These are phyloP conservation scores for Fusarium verticillioides DNA, from an alignment of 2,329 filamentous ascomycete species.

Conservation along the genomic window DNA sequence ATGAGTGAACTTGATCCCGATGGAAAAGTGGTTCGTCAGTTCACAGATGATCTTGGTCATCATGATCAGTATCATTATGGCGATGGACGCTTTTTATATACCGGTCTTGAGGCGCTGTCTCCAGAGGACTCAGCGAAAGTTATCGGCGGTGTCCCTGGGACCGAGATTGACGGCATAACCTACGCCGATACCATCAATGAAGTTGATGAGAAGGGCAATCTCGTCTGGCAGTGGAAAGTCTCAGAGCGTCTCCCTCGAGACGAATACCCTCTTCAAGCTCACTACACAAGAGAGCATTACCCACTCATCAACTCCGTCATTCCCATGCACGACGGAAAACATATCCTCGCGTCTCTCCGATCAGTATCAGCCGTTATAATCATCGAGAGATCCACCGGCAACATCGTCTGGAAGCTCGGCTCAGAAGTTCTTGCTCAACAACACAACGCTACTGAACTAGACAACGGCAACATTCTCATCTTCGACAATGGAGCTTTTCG, in stretches of 20 bases:
- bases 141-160: conserved; percentile 42
- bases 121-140: conserved; percentile 42
- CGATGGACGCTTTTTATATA: conserved; percentile 43
- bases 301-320: conserved; percentile 47
- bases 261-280: conserved; percentile 45
- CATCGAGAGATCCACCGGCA: conserved; percentile 41
- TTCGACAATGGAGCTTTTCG: conserved; percentile 48
- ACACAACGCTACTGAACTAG: conserved; percentile 46
- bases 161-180: conserved; percentile 43
- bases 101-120: conserved; percentile 44
- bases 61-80: conserved; percentile 47
- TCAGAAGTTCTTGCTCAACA: conserved; percentile 44
- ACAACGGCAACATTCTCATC: conserved; percentile 48
- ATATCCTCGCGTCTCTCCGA: conserved; percentile 45
- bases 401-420: conserved; percentile 45
- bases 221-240: conserved; percentile 47
- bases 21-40: conserved; percentile 43
- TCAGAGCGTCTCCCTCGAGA: conserved; percentile 42
- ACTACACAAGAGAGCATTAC: conserved; percentile 48
- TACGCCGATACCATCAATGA: conserved; percentile 48
- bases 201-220: conserved; percentile 38
- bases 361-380: conserved; percentile 46
- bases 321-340: conserved; percentile 43
- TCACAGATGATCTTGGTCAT: conserved; percentile 42
- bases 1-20: conserved; percentile 46